These are phyloP conservation scores for Scedosporium boydii DNA, from an alignment of 2,329 filamentous ascomycete species.

Conservation along the genomic window DNA sequence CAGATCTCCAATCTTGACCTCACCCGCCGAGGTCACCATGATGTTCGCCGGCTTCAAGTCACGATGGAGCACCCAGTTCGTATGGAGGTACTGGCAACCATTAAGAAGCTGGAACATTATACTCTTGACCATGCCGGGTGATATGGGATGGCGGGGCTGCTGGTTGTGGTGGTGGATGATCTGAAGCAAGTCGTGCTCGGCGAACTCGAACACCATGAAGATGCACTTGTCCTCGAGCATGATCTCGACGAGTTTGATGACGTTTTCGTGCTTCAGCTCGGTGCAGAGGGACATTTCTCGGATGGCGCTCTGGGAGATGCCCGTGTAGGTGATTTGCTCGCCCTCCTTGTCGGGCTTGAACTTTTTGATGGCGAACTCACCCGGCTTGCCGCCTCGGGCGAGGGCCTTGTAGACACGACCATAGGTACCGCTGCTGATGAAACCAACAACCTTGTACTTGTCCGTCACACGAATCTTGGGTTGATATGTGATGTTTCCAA, in stretches of 20 bases:
- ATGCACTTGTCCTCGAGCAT: conserved; percentile 98
- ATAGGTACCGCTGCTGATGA: conserved; percentile 97
- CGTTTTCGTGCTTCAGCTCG: conserved; percentile 78
- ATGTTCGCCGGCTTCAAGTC: conserved; percentile 98
- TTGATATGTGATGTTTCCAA: conserved; percentile 34
- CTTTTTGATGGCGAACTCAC: conserved; percentile 98
- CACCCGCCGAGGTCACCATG: conserved; percentile 85
- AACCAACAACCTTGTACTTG: conserved; percentile 92
- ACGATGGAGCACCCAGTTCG: conserved; percentile 93
- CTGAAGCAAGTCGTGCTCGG: conserved; percentile 92
- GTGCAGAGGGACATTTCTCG: conserved; percentile 97
- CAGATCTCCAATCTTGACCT: conserved; percentile 90
- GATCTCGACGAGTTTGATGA: conserved; percentile 87
- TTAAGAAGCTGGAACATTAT: conserved; percentile 95
- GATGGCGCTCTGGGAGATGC: conserved; percentile 93
- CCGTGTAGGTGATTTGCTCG: conserved; percentile 87
- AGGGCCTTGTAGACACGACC: conserved; percentile 95
- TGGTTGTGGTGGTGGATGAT: conserved; percentile 98
- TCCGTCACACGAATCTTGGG: conserved; percentile 84
- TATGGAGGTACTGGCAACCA: conserved; percentile 87
- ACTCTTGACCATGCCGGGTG: conserved; percentile 78
- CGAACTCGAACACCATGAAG: conserved; percentile 99
- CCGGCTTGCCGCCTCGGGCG: conserved; percentile 54
- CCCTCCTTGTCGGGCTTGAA: conserved; percentile 99
- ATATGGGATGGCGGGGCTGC: conserved; percentile 78